A percentile compares a stretch with the other conserved stretches of the same genome.
phyloP scores from a whole-genome alignment of 257 asterid genomes.

The Solanum ossicruentum region DNA sequence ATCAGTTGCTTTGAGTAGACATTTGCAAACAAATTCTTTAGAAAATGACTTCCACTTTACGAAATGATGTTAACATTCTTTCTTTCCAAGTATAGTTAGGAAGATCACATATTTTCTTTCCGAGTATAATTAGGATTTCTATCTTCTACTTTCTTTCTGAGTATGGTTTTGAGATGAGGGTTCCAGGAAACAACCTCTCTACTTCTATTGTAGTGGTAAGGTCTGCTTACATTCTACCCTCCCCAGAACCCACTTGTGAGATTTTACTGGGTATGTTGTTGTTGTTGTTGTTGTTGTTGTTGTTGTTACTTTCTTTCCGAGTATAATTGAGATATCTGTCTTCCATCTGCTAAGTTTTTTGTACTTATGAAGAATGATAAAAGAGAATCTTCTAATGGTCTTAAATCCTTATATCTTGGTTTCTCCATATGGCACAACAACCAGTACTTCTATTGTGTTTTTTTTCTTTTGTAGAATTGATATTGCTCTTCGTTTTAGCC shows the following conservation, averaged over 20 bases:
- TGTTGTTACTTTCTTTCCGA: not conserved
- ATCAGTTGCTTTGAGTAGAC: not conserved
- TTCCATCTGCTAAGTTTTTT: not conserved
- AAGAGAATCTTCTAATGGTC: not conserved
- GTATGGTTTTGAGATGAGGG: too few species aligned
- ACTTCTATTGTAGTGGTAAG: too few species aligned
- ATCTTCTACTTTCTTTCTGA: not conserved
- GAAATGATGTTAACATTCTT: not conserved
- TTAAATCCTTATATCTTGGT: not conserved
- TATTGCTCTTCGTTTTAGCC: too few species aligned
- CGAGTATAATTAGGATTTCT: not conserved
- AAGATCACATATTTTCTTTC: not conserved
- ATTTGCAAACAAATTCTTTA: not conserved
- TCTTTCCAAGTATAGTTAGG: not conserved
- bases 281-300: too few species aligned
- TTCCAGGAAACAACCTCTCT: too few species aligned
- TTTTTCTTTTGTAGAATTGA: too few species aligned
- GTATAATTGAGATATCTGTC: not conserved
- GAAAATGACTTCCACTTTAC: not conserved
- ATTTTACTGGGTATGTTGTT: too few species aligned
- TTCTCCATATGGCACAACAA: not conserved
- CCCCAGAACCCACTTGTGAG: too few species aligned
- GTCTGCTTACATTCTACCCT: too few species aligned
- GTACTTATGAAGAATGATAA: not conserved
- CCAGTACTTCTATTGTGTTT: not conserved